Evolutionary conservation across 306 rosid genomes (phyloP).

Genomic region (Pyrus communis): DNA sequence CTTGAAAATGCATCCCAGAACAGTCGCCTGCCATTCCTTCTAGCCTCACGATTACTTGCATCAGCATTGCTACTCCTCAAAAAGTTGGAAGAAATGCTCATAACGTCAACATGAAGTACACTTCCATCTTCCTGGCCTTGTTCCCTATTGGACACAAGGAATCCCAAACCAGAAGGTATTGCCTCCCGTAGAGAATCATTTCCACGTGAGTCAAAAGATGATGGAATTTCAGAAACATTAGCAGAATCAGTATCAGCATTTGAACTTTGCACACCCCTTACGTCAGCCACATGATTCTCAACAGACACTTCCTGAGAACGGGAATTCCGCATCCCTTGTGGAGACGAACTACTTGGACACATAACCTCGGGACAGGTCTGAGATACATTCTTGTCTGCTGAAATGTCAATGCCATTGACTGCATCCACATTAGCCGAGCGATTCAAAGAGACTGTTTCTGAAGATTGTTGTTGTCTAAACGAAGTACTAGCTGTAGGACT

Average conservation of each 20-base stretch:
- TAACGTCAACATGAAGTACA: conserved; percentile 72
- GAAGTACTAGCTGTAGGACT: conserved; percentile 66
- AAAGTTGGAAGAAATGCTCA: conserved; percentile 68
- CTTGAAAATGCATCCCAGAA: conserved; percentile 89
- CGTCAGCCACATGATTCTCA: conserved; percentile 36
- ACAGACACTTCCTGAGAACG: conserved; percentile 30
- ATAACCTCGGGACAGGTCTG: conserved; percentile 33
- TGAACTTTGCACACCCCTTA: conserved; percentile 18
- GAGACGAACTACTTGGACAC: conserved; percentile 43
- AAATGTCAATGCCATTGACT: conserved; percentile 48
- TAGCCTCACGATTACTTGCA: conserved; percentile 45
- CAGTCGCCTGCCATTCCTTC: conserved; percentile 78
- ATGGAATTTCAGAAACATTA: conserved; percentile 44
- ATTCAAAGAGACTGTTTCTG: conserved; percentile 61
- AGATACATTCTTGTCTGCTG: conserved; percentile 47
- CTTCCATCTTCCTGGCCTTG: conserved; percentile 46
- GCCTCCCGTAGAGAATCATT: conserved; percentile 46
- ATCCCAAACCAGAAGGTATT: conserved; percentile 63
- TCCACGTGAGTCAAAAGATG: conserved; percentile 39
- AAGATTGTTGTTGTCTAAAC: conserved; percentile 57
- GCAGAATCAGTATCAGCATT: conserved; percentile 28
- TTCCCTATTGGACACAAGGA: conserved; percentile 72
- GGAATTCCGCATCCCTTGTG: conserved; percentile 38
- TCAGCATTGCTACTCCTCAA: conserved; percentile 47
- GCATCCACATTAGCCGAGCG: conserved; percentile 60